A percentile compares a stretch with the other conserved stretches of the same genome.
Conservation (phyloP, 768 basidiomycete genomes). For the Rhizopogon vinicolor region DNA sequence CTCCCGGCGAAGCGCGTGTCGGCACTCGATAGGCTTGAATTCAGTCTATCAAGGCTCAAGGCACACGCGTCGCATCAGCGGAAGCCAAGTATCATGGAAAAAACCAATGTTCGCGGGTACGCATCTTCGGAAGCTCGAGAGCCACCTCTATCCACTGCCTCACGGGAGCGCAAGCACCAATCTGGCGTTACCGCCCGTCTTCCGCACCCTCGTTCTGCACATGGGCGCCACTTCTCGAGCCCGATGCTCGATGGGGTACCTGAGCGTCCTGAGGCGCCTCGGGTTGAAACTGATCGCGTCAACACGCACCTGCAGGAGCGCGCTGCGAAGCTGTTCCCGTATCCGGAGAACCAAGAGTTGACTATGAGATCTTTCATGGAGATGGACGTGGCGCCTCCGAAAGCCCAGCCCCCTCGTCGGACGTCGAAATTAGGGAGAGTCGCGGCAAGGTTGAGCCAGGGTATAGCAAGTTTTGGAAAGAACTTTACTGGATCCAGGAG, state of each 20-base stretch:
- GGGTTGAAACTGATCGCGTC: background rate
- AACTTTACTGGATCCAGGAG: constrained; percentile 15
- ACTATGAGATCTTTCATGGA: constrained; percentile 26
- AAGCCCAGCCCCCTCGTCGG: constrained; percentile 7
- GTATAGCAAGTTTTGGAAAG: constrained; percentile 26
- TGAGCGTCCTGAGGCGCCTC: background rate
- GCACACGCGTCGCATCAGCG: constrained; percentile 23
- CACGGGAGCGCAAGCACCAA: constrained; percentile 9
- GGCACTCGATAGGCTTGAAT: constrained; percentile 28
- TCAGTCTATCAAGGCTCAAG: constrained; percentile 29
- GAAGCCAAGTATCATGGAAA: constrained; percentile 15
- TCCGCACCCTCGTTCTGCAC: background rate
- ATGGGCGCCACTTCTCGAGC: constrained; percentile 3
- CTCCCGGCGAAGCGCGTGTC: constrained; percentile 16
- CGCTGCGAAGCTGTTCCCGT: background rate
- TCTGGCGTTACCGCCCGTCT: constrained; percentile 3
- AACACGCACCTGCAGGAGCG: background rate
- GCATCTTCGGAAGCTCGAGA: background rate
- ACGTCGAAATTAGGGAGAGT: constrained; percentile 12
- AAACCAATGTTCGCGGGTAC: background rate
- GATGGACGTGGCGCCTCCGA: constrained; percentile 20
- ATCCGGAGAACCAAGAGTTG: background rate
- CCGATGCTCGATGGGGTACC: constrained; percentile 5
- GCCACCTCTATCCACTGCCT: constrained; percentile 18
- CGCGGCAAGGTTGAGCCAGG: constrained; percentile 23